Percentiles rank a stretch among this genome's conserved stretches.
Conservation (phyloP, 768 basidiomycete genomes). For the Sporobolomyces phaffii region DNA sequence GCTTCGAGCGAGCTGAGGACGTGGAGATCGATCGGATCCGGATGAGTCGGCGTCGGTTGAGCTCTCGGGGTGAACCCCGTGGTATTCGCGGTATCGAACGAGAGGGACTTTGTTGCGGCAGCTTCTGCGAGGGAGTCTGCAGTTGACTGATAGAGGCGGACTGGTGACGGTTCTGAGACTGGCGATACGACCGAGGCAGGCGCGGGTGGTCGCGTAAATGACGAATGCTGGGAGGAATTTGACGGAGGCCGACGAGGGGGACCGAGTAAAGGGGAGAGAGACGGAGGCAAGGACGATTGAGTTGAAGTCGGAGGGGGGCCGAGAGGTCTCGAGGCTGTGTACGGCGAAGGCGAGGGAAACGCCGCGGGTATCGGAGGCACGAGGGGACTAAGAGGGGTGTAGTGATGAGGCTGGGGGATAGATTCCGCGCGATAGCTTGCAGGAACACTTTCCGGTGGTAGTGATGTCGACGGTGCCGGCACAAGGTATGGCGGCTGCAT, state of each 20-base stretch:
- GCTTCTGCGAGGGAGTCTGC: conserved; percentile 10
- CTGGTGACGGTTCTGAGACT: not conserved
- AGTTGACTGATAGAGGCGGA: not conserved
- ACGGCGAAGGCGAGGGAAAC: not conserved
- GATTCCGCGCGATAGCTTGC: not conserved
- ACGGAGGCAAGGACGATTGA: not conserved
- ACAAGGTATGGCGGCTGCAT: not conserved
- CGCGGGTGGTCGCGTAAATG: not conserved
- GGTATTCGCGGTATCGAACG: not conserved
- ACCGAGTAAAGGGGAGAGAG: not conserved
- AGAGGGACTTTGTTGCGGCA: not conserved
- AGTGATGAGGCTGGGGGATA: not conserved
- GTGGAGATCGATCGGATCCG: conserved; percentile 27
- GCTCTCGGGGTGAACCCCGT: not conserved
- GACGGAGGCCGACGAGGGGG: not conserved
- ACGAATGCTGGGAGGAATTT: not conserved
- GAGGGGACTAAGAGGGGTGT: not conserved
- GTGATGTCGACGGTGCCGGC: not conserved
- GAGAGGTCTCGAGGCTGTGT: not conserved
- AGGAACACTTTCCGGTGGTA: not conserved
- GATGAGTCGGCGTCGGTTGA: not conserved
- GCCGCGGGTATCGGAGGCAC: not conserved
- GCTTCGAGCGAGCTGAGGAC: conserved; percentile 18
- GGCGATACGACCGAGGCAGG: not conserved
- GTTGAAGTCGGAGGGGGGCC: not conserved